Evolutionary conservation across 345 rosid genomes (phyloP), one percentile per base, ranked within the genome.

Genomic region (Pistacia integerrima): DNA sequence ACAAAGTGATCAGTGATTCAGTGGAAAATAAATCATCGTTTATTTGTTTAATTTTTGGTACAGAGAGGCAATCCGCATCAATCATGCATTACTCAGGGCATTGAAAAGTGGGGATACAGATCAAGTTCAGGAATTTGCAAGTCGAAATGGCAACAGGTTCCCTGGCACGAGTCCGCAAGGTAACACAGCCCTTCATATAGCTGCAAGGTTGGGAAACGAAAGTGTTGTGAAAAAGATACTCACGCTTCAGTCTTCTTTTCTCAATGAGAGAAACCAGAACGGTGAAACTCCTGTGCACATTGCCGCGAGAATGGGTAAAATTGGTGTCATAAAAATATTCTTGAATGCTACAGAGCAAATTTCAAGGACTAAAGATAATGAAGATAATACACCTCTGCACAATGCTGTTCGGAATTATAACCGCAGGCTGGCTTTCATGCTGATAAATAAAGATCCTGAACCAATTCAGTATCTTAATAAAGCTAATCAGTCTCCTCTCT

Each of bases 161-260:
- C 33, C 33, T 30, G 33, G 33, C 33, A 30, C 33, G 64, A 38
- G 54, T 71, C 74, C 54, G 9, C 20, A 44, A 38, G 64, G 64
- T 13, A 71, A 57, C 64, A 57, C 64, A 38, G 35, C 46, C 64
- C 74, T 71, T 57, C 74, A 71, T 71, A 36, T 71, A 25, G 74
- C 74, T 71, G 46, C 61, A 25, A 71, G 64, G 38, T 25, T 56
- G 25, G 54, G 64, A 20, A 55, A 71, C 54, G 30, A 6, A 3
- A 13, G 3, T 36, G 64, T 57, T 4, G 14, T 38, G 41, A 6
- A 2, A 1, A 11, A 2, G 36, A 57, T 71, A 36, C 64, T 56
- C 20, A 38, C 10, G 12, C 35, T 0, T 36, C 11, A 38, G 3
- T 0, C 10, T 57, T 36, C 54, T 5, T 61, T 71, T 57, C 64